A percentile compares a stretch with the other conserved stretches of the same genome.
These are phyloP conservation scores for Leucosporidium yakuticum DNA, from an alignment of 768 basidiomycete genomes.

Conservation along the genomic window DNA sequence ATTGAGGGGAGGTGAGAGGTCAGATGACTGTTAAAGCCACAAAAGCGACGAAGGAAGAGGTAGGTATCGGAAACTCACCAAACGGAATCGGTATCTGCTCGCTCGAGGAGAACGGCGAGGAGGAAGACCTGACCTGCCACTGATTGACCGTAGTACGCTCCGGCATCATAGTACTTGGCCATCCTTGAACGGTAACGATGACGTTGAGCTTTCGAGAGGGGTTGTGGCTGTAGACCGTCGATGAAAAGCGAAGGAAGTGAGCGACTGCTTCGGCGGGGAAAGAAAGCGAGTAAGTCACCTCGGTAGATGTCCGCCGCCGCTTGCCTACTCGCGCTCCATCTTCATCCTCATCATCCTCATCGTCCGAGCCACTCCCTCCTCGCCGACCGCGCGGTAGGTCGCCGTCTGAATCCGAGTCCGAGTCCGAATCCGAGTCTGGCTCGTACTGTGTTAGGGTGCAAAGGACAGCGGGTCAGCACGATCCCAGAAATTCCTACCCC, in stretches of 20 bases:
- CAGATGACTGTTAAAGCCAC: neutral
- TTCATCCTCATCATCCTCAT: slow-evolving; percentile 50
- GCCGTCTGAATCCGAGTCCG: slow-evolving; percentile 41
- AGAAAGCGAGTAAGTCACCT: neutral
- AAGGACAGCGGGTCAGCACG: neutral
- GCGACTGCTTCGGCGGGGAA: neutral
- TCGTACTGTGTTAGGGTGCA: slow-evolving; percentile 55
- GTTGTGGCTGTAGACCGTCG: slow-evolving; percentile 46
- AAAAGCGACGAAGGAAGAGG: no score
- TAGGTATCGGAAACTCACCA: slow-evolving; percentile 55
- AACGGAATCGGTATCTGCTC: slow-evolving; percentile 85
- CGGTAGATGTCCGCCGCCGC: slow-evolving; percentile 10
- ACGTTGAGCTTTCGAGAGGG: slow-evolving; percentile 66
- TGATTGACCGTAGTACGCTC: slow-evolving; percentile 83
- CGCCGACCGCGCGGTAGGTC: slow-evolving; percentile 44
- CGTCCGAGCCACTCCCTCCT: slow-evolving; percentile 48
- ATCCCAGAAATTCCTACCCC: neutral
- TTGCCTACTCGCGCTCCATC: slow-evolving; percentile 33
- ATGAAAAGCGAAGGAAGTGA: slow-evolving; percentile 3
- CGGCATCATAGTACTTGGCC: slow-evolving; percentile 74
- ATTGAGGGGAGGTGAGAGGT: neutral
- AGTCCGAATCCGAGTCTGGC: slow-evolving; percentile 59
- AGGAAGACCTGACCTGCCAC: slow-evolving; percentile 82
- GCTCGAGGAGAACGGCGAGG: slow-evolving; percentile 80
- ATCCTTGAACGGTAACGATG: slow-evolving; percentile 59